phyloP scores from a whole-genome alignment of 1,284 basidiomycete genomes.

The Xerocomus amazonicus region DNA sequence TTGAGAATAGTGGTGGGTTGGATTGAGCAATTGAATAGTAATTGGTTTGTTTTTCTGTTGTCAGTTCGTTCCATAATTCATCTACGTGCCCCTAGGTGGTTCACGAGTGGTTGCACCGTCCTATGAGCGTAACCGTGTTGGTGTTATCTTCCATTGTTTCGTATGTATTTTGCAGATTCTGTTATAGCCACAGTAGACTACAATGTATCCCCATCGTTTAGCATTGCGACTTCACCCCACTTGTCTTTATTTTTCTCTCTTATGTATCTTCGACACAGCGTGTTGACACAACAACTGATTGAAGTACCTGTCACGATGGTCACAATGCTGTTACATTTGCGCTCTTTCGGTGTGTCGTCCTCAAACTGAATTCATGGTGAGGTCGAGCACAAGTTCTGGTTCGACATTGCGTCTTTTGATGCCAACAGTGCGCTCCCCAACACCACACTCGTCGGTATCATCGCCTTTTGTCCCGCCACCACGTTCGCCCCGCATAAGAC shows the following conservation, averaged over 20 bases:
- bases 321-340: slow-evolving; percentile 16
- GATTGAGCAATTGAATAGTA: slow-evolving; percentile 78
- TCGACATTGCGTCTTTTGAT: slow-evolving; percentile 24
- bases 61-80: slow-evolving; percentile 9
- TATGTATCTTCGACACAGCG: not conserved
- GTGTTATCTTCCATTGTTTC: slow-evolving; percentile 6
- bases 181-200: slow-evolving; percentile 8
- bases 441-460: not conserved
- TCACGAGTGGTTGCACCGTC: slow-evolving; percentile 45
- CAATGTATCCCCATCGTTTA: slow-evolving; percentile 14
- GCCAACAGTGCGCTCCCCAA: slow-evolving; percentile 31
- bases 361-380: slow-evolving; percentile 19
- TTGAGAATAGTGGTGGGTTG: slow-evolving; percentile 86
- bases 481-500: slow-evolving; percentile 28
- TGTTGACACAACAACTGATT: too few species aligned
- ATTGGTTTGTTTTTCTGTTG: slow-evolving; percentile 49
- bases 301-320: not conserved
- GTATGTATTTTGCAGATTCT: too few species aligned
- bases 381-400: slow-evolving; percentile 1
- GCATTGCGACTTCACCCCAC: slow-evolving; percentile 13
- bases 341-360: not conserved
- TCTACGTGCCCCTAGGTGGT: slow-evolving; percentile 39
- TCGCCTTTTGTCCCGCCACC: slow-evolving; percentile 10
- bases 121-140: slow-evolving; percentile 13
- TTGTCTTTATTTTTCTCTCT: slow-evolving; percentile 4